A percentile compares a stretch with the other conserved stretches of the same genome.
Evolutionary conservation across 1,284 basidiomycete genomes (phyloP).

Genomic region (Cutaneotrichosporon sp.): DNA sequence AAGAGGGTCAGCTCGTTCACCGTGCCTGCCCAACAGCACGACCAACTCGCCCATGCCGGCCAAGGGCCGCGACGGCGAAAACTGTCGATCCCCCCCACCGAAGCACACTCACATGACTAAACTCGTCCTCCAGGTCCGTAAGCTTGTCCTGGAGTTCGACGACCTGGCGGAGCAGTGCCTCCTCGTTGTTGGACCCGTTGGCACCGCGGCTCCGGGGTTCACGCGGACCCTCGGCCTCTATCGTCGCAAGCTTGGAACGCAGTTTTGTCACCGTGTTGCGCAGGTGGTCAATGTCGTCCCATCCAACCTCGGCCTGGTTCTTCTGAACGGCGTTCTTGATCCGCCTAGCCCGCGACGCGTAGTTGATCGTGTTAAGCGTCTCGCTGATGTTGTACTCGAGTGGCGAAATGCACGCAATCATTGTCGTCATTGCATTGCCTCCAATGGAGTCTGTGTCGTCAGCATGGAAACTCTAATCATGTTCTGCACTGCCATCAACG

Average conservation of each 20-base stretch:
- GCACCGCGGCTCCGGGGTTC: conserved; percentile 57
- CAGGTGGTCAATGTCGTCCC: conserved; percentile 97
- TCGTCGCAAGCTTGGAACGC: conserved; percentile 57
- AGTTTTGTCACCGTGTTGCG: conserved; percentile 81
- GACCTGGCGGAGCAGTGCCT: conserved; percentile 64
- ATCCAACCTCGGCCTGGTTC: conserved; percentile 94
- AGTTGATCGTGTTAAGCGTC: conserved; percentile 96
- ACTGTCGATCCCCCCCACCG: neutral
- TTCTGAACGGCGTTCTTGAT: conserved; percentile 94
- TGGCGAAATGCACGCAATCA: conserved; percentile 97
- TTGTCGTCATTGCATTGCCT: conserved; percentile 95
- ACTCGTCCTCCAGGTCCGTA: conserved; percentile 46
- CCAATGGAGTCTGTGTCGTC: conserved; percentile 76
- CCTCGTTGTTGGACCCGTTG: conserved; percentile 55
- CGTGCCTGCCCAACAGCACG: neutral
- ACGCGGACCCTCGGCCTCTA: conserved; percentile 5
- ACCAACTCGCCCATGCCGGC: neutral
- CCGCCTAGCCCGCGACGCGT: conserved; percentile 94
- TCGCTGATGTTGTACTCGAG: conserved; percentile 90
- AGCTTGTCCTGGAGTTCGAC: conserved; percentile 24
- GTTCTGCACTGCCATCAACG: conserved; percentile 5
- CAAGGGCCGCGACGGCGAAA: neutral
- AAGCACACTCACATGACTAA: conserved; percentile 43
- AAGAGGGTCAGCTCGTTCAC: conserved; percentile 6
- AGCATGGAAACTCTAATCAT: neutral